Base-by-base conservation (phyloP, 2,329 filamentous ascomycete species). In the Pseudogymnoascus pannorum region DNA sequence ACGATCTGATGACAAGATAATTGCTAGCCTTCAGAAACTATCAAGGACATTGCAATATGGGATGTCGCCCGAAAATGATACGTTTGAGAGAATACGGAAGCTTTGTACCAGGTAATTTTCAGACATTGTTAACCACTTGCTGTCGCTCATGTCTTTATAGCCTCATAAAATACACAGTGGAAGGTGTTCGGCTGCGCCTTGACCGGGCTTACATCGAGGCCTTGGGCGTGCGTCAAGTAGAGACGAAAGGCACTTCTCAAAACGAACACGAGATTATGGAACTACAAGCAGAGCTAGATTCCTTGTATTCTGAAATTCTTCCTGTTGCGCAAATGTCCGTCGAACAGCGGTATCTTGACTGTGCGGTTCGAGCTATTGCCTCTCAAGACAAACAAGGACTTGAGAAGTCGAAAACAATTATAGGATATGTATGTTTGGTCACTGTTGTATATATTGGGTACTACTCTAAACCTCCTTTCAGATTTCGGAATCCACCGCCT, bases 251-350 rank as follows among this genome's bases (percentile, higher is more conserved):
- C 20, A 38, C 58, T 35, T 18, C 36, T 14, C 64, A 66, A 60
- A 48, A 57, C 8, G 57, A 61, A 20, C 75, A 74, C 4, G 80
- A 83, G 57, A 76, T 80, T 8, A 75, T 73, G 12, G 77, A 79
- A 3, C 70, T 88, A 2, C 81, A 86, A 67, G 80, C 82, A 31
- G 87, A 90, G 68, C 76, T 91, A 0, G 85, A 89, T 65, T 88
- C 86, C 4, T 75, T 91, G 2, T 87, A 88, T 66, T 77, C 85
- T 0, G 88, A 91, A 69, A 85, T 91, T 40, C 75, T 87, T 0
- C 83, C 87, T 0, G 84, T 91, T 1, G 82, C 86, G 5, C 83
- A 88, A 64, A 90, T 91, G 83, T 84, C 87, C 0, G 79, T 86
- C 1, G 85, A 89, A 65, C 82, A 87, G 66, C 84, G 88, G 68